Evolutionary conservation across 2,329 filamentous ascomycete genomes (phyloP), one percentile per base, ranked within the genome.

Genomic region (Orbilia quercus): DNA sequence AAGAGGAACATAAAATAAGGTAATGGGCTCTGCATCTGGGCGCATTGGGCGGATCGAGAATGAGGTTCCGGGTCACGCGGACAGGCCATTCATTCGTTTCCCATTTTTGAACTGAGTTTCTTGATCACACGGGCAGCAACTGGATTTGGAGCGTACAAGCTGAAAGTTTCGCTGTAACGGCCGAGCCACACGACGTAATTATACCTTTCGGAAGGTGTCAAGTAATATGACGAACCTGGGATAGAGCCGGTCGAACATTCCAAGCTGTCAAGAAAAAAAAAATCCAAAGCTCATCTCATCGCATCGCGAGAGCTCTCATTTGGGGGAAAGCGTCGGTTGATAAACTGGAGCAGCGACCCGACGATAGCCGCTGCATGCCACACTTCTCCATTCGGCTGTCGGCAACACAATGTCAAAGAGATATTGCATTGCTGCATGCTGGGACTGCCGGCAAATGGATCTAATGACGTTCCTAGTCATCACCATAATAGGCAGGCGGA

Each of bases 321-420:
- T 50, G 54, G 50, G 64, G 64, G 64, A 69, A 69, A 69, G 64
- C 64, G 55, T 69, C 64, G 64, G 64, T 69, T 69, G 64, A 69
- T 69, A 69, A 69, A 34, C 47, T 69, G 34, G 18, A 54, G 42
- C 42, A 23, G 64, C 64, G 64, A 69, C 48, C 64, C 64, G 64
- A 69, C 42, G 48, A 34, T 69, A 69, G 48, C 64, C 64, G 64
- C 55, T 50, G 23, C 47, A 18, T 16, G 11, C 58, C 36, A 25
- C 12, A n/a, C n/a, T n/a, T n/a, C 51, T 34, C 36, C 18, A 20
- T 28, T 65, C 53, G 63, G 44, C 53, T 54, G 48, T 45, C 59
- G 59, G 50, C 62, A 66, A 66, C 62, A 66, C 62, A 58, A 47
- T 44, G 53, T 50, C 28, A 31, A 31, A 31, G 28, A 31, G 28